These are phyloP conservation scores for Calonectria henricotiae DNA, from an alignment of 2,329 filamentous ascomycete genomes.

Conservation along the genomic window DNA sequence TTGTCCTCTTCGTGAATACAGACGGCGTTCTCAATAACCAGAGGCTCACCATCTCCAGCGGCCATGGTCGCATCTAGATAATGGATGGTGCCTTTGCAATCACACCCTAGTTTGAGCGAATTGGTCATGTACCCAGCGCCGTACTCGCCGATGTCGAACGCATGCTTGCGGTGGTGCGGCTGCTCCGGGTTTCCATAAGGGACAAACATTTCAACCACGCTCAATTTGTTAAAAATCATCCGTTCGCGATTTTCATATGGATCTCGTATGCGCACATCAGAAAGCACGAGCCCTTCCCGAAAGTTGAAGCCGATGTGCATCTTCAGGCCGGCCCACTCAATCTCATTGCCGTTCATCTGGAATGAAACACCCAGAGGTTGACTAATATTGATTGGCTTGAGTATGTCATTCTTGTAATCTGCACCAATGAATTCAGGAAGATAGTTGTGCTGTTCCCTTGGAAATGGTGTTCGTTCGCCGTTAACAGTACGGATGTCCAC, in stretches of 20 bases:
- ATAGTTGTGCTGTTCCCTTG: conserved; percentile 10
- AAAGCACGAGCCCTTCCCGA: conserved; percentile 80
- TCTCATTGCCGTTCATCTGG: conserved; percentile 64
- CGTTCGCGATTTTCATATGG: conserved; percentile 75
- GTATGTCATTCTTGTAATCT: conserved; percentile 12
- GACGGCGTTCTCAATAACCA: conserved; percentile 71
- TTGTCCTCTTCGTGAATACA: conserved; percentile 82
- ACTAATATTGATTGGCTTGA: conserved; percentile 81
- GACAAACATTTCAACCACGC: conserved; percentile 80
- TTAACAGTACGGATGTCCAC: conserved; percentile 4
- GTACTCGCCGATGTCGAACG: conserved; percentile 81
- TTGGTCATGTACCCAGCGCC: conserved; percentile 79
- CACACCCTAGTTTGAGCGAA: conserved; percentile 79
- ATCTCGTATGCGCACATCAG: conserved; percentile 69
- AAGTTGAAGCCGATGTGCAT: conserved; percentile 81
- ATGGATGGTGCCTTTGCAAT: conserved; percentile 79
- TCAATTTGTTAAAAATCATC: conserved; percentile 77
- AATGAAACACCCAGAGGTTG: conserved; percentile 81
- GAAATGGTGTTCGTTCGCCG: conserved; percentile 2
- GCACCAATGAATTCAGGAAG: conserved; percentile 2
- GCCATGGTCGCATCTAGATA: conserved; percentile 73
- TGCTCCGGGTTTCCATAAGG: conserved; percentile 78
- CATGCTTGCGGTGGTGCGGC: conserved; percentile 79
- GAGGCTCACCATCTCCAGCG: conserved; percentile 69
- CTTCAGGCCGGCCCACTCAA: conserved; percentile 78